These are phyloP conservation scores for Fraxinus cuspidata DNA, from an alignment of 257 asterid species.

Conservation along the genomic window DNA sequence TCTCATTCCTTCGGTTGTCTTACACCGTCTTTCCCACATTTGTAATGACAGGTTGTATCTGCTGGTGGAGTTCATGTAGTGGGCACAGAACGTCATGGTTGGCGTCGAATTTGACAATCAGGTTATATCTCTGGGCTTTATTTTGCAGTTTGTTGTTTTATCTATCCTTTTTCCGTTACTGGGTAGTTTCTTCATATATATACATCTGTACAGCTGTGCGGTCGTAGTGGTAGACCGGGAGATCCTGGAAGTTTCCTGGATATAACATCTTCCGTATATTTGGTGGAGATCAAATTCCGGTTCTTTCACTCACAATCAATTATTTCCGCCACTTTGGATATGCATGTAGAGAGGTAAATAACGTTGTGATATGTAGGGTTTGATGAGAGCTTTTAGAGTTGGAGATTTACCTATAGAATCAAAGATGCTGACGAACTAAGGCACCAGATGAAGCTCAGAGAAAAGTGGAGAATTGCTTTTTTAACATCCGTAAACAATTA, in stretches of 20 bases:
- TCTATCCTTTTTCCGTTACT: constrained; percentile 11
- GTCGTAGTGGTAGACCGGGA: constrained; percentile 99
- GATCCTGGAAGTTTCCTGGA: constrained; percentile 99
- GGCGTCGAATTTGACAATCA: constrained; percentile 99
- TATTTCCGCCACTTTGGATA: constrained; percentile 24
- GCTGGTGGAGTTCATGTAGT: constrained; percentile 98
- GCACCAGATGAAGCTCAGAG: constrained; percentile 98
- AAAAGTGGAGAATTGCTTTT: constrained; percentile 96
- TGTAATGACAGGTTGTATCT: constrained; percentile 65
- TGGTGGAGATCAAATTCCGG: constrained; percentile 99
- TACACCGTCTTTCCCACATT: constrained; percentile 13
- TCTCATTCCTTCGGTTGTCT: constrained; percentile 14
- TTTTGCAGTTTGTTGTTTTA: constrained; percentile 12
- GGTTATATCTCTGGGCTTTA: constrained; percentile 39
- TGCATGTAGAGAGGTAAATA: constrained; percentile 23
- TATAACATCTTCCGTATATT: constrained; percentile 95
- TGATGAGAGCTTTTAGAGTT: constrained; percentile 98
- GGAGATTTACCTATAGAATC: constrained; percentile 98
- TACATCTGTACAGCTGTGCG: constrained; percentile 73
- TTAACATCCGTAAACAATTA: constrained; percentile 90
- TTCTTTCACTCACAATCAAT: constrained; percentile 26
- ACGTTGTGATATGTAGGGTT: constrained; percentile 56
- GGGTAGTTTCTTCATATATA: constrained; percentile 23
- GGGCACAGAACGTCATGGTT: constrained; percentile 97
- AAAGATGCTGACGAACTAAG: constrained; percentile 92